Evolutionary conservation across 1,284 basidiomycete species (phyloP), one percentile per base, ranked within the genome.

Genomic region (Cutaneotrichosporon arboriforme): DNA sequence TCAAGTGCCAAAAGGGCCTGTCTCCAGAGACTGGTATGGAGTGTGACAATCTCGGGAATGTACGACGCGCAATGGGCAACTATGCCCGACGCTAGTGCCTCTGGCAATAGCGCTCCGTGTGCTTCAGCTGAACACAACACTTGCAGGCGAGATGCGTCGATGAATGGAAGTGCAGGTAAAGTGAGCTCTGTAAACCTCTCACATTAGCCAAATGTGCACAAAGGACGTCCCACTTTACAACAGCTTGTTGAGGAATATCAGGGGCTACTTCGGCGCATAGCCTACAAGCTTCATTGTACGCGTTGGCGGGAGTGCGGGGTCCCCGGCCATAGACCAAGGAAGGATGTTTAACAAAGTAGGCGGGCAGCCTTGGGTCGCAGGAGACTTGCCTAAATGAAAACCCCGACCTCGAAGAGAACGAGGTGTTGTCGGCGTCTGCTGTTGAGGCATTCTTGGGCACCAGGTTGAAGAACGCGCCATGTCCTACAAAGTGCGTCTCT

Each of bases 341-440:
- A 0, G 65, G 64, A 45, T 66, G 62, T 23, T 60, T 55, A n/a
- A 70, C 60, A 46, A 72, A 72, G 63, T 61, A 69, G 2, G 63
- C 67, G 0, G 69, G 67, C 5, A 54, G 39, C 5, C 52, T 44
- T 2, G 57, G 47, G 26, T 70, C 64, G 2, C 58, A 42, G 12
- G 66, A 67, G n/a, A 69, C 65, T 26, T 70, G 69, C 0, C 68
- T 60, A 33, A 68, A 70, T 1, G 57, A 41, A 12, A 69, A 47
- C 8, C 49, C 52, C 8, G 53, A 57, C 2, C 59, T 51, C 5
- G 47, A 41, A 15, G 38, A 52, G 42, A 59, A 58, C 0, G 45
- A 34, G 10, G 52, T n/a, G 17, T 26, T 49, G 15, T 44, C 22
- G 20, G 26, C 31, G 26, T 31, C 26, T 31, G n/a, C 26, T 5